These are phyloP conservation scores for Fusarium hostae DNA, from an alignment of 2,329 filamentous ascomycete genomes.

Conservation along the genomic window DNA sequence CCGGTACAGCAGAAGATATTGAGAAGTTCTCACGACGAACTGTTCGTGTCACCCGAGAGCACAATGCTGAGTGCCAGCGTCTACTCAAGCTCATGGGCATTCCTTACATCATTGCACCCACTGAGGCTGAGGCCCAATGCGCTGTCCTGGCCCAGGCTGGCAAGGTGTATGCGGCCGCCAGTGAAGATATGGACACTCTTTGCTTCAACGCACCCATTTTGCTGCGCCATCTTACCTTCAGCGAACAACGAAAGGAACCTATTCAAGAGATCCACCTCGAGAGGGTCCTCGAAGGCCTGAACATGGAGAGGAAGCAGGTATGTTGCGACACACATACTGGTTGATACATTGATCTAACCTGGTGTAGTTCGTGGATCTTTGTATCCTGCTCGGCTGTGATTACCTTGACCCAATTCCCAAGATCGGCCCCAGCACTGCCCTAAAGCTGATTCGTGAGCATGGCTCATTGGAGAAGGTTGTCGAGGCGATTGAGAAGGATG, in stretches of 20 bases:
- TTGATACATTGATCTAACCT: conserved; percentile 13
- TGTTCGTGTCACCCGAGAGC: conserved; percentile 93
- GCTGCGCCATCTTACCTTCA: conserved; percentile 92
- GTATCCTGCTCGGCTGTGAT: conserved; percentile 96
- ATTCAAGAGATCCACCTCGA: conserved; percentile 94
- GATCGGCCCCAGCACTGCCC: conserved; percentile 88
- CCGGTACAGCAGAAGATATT: conserved; percentile 94
- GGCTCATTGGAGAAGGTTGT: conserved; percentile 88
- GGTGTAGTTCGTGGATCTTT: conserved; percentile 90
- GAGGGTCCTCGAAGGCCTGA: conserved; percentile 85
- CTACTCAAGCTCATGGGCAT: conserved; percentile 95
- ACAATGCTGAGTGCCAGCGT: conserved; percentile 93
- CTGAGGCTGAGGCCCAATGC: conserved; percentile 97
- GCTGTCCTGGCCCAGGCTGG: conserved; percentile 88
- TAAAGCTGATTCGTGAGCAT: conserved; percentile 94
- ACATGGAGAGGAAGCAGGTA: conserved; percentile 89
- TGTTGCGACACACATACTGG: background rate
- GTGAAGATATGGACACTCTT: conserved; percentile 98
- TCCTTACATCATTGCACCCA: conserved; percentile 93
- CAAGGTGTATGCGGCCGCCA: conserved; percentile 96
- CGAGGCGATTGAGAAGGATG: conserved; percentile 78
- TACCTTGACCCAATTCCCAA: conserved; percentile 98
- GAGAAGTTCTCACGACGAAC: conserved; percentile 97
- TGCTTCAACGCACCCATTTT: conserved; percentile 95
- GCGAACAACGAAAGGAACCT: conserved; percentile 95